phyloP scores from a whole-genome alignment of 345 rosid species.

The Rhizophora mangle region DNA sequence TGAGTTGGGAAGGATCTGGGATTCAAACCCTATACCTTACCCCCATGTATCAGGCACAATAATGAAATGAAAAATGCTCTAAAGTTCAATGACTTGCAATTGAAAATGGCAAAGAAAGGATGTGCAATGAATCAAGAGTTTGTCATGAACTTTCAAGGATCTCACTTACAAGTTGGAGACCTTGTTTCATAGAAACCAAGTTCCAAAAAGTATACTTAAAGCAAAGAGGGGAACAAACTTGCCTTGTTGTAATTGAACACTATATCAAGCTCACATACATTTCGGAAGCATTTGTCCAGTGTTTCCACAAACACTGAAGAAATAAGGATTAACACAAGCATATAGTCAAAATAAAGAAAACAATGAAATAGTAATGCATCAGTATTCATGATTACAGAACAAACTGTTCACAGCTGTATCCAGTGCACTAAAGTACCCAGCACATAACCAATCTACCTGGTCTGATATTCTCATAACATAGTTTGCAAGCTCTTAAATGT shows the following conservation, averaged over 20 bases:
- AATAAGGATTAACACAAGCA: constrained; percentile 19
- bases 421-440: too few species aligned
- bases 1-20: too few species aligned
- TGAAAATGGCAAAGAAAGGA: not conserved
- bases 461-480: too few species aligned
- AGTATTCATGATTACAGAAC: too few species aligned
- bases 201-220: too few species aligned
- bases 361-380: too few species aligned
- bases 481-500: too few species aligned
- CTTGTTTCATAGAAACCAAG: not conserved
- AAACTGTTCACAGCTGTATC: too few species aligned
- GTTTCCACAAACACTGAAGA: constrained; percentile 91
- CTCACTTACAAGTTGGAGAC: not conserved
- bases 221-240: constrained; percentile 1
- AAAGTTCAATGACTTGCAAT: not conserved
- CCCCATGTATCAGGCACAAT: not conserved
- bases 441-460: too few species aligned
- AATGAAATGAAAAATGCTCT: not conserved
- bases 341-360: constrained; percentile 8
- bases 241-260: constrained; percentile 92
- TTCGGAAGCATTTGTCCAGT: constrained; percentile 94
- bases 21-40: too few species aligned
- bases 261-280: constrained; percentile 89
- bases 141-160: not conserved
- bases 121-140: not conserved